These are phyloP conservation scores for Didymella segeticola DNA, from an alignment of 2,329 filamentous ascomycete genomes.

Conservation along the genomic window DNA sequence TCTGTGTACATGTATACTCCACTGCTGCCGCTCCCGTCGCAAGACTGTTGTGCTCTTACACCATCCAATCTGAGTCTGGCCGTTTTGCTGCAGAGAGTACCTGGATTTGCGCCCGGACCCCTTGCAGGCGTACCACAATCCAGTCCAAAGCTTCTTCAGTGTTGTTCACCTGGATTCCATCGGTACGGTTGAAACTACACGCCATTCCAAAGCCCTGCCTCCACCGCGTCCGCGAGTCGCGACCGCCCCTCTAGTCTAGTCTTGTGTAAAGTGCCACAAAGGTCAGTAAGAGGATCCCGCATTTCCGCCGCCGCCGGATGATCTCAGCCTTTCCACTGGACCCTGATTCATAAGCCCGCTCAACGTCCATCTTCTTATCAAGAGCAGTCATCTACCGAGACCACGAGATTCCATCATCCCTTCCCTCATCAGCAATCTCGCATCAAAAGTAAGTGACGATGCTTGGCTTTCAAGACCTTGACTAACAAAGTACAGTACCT, in stretches of 20 bases:
- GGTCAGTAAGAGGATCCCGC: conserved; percentile 32
- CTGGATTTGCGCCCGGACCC: conserved; percentile 21
- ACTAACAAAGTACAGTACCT: neutral
- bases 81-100: conserved; percentile 18
- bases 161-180: conserved; percentile 29
- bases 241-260: conserved; percentile 40
- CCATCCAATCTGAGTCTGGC: conserved; percentile 23
- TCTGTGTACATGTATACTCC: conserved; percentile 25
- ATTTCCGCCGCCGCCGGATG: conserved; percentile 33
- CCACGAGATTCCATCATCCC: conserved; percentile 8
- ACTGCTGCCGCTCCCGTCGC: conserved; percentile 25
- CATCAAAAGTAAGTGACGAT: neutral
- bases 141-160: conserved; percentile 30
- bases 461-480: neutral
- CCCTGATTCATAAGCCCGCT: conserved; percentile 43
- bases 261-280: conserved; percentile 38
- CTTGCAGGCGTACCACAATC: conserved; percentile 42
- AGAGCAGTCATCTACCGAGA: conserved; percentile 15
- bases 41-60: conserved; percentile 21
- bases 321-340: conserved; percentile 23
- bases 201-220: conserved; percentile 47
- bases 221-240: conserved; percentile 43
- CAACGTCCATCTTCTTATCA: conserved; percentile 27
- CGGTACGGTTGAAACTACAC: conserved; percentile 30
- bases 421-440: neutral